Conservation (phyloP, 495 filamentous ascomycete genomes). For the Penicillium ucsense region DNA sequence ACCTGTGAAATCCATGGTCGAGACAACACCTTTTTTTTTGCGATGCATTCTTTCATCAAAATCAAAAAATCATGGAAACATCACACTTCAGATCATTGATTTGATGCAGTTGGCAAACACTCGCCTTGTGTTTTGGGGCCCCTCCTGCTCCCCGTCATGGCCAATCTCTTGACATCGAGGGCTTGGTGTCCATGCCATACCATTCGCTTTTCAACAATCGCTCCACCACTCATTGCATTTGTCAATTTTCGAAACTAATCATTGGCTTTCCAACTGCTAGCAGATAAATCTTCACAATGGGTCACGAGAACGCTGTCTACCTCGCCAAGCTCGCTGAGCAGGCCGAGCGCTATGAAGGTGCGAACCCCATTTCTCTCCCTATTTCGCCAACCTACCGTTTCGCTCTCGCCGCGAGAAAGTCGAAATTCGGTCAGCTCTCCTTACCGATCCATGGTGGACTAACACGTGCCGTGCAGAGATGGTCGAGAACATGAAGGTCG, state of each 20-base stretch:
- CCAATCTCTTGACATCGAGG: too few relatives aligned
- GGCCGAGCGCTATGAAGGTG: constrained; percentile 99
- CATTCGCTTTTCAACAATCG: too few relatives aligned
- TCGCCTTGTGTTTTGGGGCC: too few relatives aligned
- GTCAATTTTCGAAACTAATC: constrained; percentile 3
- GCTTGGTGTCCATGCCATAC: too few relatives aligned
- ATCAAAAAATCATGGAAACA: too few relatives aligned
- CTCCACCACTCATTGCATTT: too few relatives aligned
- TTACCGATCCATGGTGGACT: constrained; percentile 3
- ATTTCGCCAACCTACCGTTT: not conserved
- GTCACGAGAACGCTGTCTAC: constrained; percentile 98
- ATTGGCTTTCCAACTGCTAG: constrained; percentile 1
- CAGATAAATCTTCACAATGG: constrained; percentile 60
- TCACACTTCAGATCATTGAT: too few relatives aligned
- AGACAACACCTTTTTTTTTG: too few relatives aligned
- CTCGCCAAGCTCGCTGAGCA: constrained; percentile 99
- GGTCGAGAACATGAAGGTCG: constrained; percentile 99
- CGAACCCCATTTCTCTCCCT: constrained; percentile 23
- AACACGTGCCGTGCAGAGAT: constrained; percentile 59
- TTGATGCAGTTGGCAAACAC: too few relatives aligned
- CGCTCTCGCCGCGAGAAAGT: not conserved
- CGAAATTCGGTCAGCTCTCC: not conserved
- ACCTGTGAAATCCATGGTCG: too few relatives aligned
- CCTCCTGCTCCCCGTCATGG: too few relatives aligned
- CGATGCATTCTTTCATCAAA: too few relatives aligned